Evolutionary conservation across 176 grass and related monocot species (phyloP).

Genomic region (Oryza rufipogon): DNA sequence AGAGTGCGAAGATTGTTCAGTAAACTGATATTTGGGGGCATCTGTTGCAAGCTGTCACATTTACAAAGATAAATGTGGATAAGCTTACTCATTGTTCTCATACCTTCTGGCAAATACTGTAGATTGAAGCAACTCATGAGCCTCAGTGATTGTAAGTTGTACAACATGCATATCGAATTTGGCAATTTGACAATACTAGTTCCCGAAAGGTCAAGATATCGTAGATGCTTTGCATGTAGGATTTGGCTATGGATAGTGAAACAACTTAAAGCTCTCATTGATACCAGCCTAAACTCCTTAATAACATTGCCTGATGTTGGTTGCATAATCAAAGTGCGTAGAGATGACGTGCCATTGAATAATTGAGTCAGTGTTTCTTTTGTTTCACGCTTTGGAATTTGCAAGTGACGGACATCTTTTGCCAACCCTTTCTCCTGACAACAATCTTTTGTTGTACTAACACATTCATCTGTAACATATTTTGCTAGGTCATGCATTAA

Average conservation of each 20-base stretch:
- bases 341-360: not conserved
- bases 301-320: too few relatives aligned
- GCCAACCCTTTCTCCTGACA: too few relatives aligned
- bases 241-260: not conserved
- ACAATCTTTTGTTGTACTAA: too few relatives aligned
- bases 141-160: not conserved
- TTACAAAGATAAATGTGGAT: not conserved
- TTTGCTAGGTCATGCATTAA: slow-evolving; percentile 41
- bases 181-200: not conserved
- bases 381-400: not conserved
- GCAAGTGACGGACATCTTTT: not conserved
- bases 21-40: not conserved
- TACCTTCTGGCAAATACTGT: not conserved
- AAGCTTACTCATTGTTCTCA: not conserved
- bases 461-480: not conserved
- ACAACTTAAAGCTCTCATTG: not conserved
- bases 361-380: not conserved
- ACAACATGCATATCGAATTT: not conserved
- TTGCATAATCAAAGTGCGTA: not conserved
- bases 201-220: slow-evolving; percentile 6
- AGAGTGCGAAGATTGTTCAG: not conserved
- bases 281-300: not conserved
- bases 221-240: not conserved
- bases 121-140: not conserved
- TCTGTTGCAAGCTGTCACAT: not conserved